Base-by-base conservation (phyloP, 768 basidiomycete species). In the Fibroporia radiculosa region DNA sequence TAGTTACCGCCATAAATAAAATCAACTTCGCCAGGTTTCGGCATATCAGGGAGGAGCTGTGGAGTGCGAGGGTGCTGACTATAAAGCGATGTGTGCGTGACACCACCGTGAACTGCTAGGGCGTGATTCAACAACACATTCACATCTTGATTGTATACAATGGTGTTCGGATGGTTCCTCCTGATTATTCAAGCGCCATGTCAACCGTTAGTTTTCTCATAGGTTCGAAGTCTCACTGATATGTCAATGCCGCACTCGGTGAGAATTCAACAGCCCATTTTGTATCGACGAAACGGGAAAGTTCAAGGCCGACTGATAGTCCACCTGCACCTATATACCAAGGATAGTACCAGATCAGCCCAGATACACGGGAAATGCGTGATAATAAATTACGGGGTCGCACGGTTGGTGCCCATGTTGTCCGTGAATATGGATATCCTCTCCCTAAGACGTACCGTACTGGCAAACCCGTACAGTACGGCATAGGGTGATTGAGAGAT, bases 1-100 rank as follows among this genome's bases (percentile, higher is more conserved):
- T 5, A 61, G 72, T 37, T 62, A 81, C 84, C 82, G 47, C 85
- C 83, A 60, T 72, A 83, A n/a, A 88, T 75, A 44, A 88, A 74
- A 51, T 84, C 82, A 2, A 84, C 73, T 12, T 78, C 74, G 3
- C 72, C 74, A 29, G 68, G 73, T 46, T 66, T 64, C 6, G 84
- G 85, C 69, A 88, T 70, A 0, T 61, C 56, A 20, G 63, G 66
- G 8, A 62, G 64, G 53, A 54, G 68, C 59, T 40, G 13, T 12
- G 5, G 35, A 8, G 27, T 56, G 25, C 62, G 57, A n/a, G 65
- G 62, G 51, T 71, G 63, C 2, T 73, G 69, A 31, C 56, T 52
- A 23, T 20, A 40, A 10, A 84, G 52, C 0, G 71, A 64, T 18
- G 49, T 36, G 2, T 69, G 64, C 1, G 66, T 54, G 44, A 69